Base-by-base conservation (phyloP, 31 red algal species). In the Asparagopsis taxiformis region DNA sequence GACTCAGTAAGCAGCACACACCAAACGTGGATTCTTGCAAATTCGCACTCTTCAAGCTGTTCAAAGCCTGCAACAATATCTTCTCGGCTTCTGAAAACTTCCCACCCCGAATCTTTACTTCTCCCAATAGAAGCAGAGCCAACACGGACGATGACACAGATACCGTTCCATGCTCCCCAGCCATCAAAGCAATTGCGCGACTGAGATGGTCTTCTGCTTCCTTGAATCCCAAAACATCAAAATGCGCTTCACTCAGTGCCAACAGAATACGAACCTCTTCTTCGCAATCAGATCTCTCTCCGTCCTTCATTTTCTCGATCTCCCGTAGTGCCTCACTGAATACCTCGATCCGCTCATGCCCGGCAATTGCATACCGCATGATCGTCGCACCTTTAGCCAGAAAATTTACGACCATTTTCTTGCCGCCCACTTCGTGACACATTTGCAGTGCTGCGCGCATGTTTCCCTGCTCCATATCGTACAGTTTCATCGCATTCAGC, bases 191-290 rank as follows among this genome's bases (percentile, higher is more conserved):
- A 52, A 91, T 69, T 7, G 86, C 86, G 0, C 48, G 21, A 44
- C 75, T 39, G 10, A 96, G 69, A 15, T 74, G 80, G 28, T 64
- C 56, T 59, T 87, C 80, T 11, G 75, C 93, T 8, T 61, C 34
- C 10, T 64, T 48, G 20, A 96, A 62, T 13, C 31, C 41, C 4
- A 84, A 36, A 53, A 70, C 23, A 26, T 96, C 93, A 15, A 79
- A 68, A 34, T 88, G 75, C 29, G 93, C 93, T 61, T 96, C 93
- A 0, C 60, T 80, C 44, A 90, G 62, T 9, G 85, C 90, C 56
- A 93, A 34, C 9, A 67, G 62, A 11, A 93, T 29, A 6, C 90
- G 80, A 24, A 69, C 74, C 37, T 81, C 21, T 3, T 23, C 4
- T 37, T 9, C 38, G 6, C 17, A 19, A 36, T 17, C 61, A 46